phyloP scores from a whole-genome alignment of 2,329 filamentous ascomycete genomes.

The Didymella arachidicola region DNA sequence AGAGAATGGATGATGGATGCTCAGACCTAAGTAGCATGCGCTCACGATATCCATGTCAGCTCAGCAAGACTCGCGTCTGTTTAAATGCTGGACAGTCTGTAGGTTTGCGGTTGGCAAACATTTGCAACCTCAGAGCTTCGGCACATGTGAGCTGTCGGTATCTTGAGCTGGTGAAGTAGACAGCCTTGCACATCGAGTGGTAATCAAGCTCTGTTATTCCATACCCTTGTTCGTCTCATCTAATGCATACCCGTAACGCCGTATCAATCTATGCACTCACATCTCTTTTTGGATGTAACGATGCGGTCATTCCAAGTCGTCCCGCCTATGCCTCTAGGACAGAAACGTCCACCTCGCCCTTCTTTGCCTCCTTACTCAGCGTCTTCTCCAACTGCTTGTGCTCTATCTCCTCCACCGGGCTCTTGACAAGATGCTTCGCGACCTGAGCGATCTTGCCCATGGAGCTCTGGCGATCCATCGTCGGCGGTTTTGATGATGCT shows the following conservation, averaged over 20 bases:
- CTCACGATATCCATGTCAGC: background rate
- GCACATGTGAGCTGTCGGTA: background rate
- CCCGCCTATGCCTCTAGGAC: constrained; percentile 9
- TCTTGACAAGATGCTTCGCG: constrained; percentile 15
- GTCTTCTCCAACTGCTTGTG: constrained; percentile 13
- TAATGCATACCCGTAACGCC: background rate
- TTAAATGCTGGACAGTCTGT: background rate
- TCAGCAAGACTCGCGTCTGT: background rate
- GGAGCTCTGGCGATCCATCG: constrained; percentile 8
- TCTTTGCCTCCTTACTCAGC: constrained; percentile 13
- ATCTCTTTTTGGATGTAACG: background rate
- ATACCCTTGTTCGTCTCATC: background rate
- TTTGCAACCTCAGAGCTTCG: background rate
- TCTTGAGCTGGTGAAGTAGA: background rate
- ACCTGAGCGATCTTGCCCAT: constrained; percentile 14
- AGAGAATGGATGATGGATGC: background rate
- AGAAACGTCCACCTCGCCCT: constrained; percentile 15
- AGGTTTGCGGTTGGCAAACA: background rate
- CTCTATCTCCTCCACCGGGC: constrained; percentile 20
- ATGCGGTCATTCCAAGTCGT: background rate
- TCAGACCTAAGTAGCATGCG: background rate
- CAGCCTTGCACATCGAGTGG: background rate
- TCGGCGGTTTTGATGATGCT: background rate
- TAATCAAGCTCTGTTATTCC: background rate
- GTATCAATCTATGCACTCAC: background rate